phyloP scores from a whole-genome alignment of 768 basidiomycete genomes.

The Lactifluus echinatus region DNA sequence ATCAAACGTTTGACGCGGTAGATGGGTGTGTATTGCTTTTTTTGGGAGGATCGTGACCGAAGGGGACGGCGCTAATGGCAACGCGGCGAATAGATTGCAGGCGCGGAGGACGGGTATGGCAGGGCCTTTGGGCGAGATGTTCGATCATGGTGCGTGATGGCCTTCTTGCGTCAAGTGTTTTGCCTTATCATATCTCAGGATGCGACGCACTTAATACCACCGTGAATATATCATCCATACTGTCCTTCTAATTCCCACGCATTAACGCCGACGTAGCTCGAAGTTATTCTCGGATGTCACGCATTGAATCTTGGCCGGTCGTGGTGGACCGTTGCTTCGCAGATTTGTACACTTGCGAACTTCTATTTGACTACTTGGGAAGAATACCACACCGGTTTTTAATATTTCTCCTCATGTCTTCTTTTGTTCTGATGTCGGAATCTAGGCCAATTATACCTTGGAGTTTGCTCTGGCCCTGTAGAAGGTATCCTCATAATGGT shows the following conservation, averaged over 20 bases:
- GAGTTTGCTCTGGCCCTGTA: conserved; percentile 89
- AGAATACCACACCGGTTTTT: conserved; percentile 76
- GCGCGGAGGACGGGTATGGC: conserved; percentile 94
- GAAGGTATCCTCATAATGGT: conserved; percentile 91
- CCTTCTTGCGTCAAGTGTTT: background rate
- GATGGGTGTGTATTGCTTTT: conserved; percentile 55
- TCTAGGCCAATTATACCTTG: conserved; percentile 79
- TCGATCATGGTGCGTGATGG: conserved; percentile 74
- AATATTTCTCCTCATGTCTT: background rate
- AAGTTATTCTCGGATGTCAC: conserved; percentile 70
- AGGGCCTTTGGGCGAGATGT: conserved; percentile 96
- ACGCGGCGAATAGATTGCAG: conserved; percentile 59
- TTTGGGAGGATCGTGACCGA: conserved; percentile 5
- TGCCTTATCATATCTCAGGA: conserved; percentile 33
- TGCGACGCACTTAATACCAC: conserved; percentile 95
- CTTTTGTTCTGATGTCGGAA: background rate
- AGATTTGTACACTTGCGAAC: conserved; percentile 57
- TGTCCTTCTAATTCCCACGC: background rate
- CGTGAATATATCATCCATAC: conserved; percentile 31
- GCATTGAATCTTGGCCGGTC: conserved; percentile 89
- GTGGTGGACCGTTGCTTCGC: conserved; percentile 95
- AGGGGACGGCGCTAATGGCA: background rate
- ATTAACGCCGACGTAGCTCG: conserved; percentile 46
- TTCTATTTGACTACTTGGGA: conserved; percentile 76
- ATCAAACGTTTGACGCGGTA: conserved; percentile 84